phyloP scores from a whole-genome alignment of 192 early-diverging fungal genomes.

The Coemansia sp. region DNA sequence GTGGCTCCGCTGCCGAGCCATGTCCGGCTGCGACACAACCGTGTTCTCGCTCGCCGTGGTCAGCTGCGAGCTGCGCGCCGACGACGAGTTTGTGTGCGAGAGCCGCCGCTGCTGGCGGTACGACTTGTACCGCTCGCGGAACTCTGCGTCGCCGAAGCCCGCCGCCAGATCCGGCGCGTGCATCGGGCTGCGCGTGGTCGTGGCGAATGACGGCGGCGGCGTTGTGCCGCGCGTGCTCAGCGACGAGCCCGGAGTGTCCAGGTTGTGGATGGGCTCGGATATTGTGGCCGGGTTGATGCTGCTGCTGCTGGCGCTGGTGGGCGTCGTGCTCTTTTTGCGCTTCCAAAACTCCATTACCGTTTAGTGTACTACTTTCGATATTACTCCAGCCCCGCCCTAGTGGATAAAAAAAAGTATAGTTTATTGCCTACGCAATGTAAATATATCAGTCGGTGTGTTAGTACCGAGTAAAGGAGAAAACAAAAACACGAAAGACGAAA shows the following conservation, averaged over 20 bases:
- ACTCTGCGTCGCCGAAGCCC: slow-evolving; percentile 26
- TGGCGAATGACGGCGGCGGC: slow-evolving; percentile 7
- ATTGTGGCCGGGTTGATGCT: slow-evolving; percentile 34
- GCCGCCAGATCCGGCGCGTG: background rate
- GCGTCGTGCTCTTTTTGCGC: slow-evolving; percentile 44
- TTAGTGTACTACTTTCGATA: background rate
- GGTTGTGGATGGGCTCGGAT: slow-evolving; percentile 52
- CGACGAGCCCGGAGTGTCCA: slow-evolving; percentile 10
- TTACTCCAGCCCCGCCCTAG: background rate
- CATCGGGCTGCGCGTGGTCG: background rate
- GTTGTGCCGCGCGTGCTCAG: slow-evolving; percentile 11
- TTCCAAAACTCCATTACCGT: slow-evolving; percentile 49
- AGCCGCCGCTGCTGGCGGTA: slow-evolving; percentile 48
- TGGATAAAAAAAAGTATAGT: too few species aligned
- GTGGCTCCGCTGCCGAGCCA: slow-evolving; percentile 28
- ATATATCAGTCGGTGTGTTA: too few species aligned
- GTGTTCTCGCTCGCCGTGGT: slow-evolving; percentile 38
- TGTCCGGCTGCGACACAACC: slow-evolving; percentile 1
- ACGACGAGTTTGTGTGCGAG: slow-evolving; percentile 33
- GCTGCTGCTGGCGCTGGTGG: slow-evolving; percentile 3
- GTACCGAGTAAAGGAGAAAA: too few species aligned
- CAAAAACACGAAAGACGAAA: too few species aligned
- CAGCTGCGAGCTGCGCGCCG: slow-evolving; percentile 37
- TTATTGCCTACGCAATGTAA: too few species aligned
- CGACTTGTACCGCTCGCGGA: slow-evolving; percentile 43